Percentiles rank a stretch among this genome's conserved stretches.
These are phyloP conservation scores for Rhododendron ovatum DNA, from an alignment of 148 eudicot genomes.

Conservation along the genomic window DNA sequence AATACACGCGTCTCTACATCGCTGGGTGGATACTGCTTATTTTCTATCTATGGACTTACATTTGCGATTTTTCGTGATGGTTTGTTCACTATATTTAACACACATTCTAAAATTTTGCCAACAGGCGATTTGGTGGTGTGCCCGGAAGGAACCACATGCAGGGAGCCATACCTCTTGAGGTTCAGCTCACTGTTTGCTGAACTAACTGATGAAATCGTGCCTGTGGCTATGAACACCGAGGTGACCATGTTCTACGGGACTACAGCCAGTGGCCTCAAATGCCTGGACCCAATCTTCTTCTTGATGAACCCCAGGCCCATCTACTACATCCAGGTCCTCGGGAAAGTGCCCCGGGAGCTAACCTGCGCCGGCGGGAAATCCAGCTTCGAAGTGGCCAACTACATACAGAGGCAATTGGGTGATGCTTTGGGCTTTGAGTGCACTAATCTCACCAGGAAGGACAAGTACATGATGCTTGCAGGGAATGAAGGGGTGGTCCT, in stretches of 20 bases:
- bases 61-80: background rate
- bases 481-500: constrained; percentile 62
- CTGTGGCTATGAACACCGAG: constrained; percentile 63
- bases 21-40: too few species aligned
- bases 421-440: constrained; percentile 76
- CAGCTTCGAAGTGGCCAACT: constrained; percentile 73
- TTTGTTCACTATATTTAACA: background rate
- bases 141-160: constrained; percentile 88
- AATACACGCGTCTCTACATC: too few species aligned
- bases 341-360: constrained; percentile 30
- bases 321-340: constrained; percentile 47
- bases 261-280: constrained; percentile 83
- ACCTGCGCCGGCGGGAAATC: constrained; percentile 42
- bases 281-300: constrained; percentile 81
- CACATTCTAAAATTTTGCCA: background rate
- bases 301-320: constrained; percentile 79
- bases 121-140: constrained; percentile 70
- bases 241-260: constrained; percentile 92
- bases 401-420: constrained; percentile 59
- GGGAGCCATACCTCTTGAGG: constrained; percentile 76
- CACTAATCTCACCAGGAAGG: constrained; percentile 61
- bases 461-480: constrained; percentile 82
- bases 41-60: background rate
- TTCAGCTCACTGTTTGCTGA: constrained; percentile 87
- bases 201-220: constrained; percentile 64